Base-by-base conservation (phyloP, 371 early-diverging fungal species). In the Saksenaea vasiformis region DNA sequence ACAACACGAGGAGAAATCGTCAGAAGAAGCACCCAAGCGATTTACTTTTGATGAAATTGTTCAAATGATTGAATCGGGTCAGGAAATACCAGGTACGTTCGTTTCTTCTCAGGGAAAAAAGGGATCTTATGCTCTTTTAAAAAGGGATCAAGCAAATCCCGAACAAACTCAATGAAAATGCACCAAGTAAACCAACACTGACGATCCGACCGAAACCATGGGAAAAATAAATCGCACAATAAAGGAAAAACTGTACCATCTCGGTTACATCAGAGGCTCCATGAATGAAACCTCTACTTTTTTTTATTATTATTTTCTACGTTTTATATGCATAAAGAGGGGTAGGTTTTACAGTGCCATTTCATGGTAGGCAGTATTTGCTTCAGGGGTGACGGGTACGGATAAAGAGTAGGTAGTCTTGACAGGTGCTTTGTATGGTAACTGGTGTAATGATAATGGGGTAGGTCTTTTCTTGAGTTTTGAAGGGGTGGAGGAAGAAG, bases 61-160 rank as follows among this genome's bases (percentile, higher is more conserved):
- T 36, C 80, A 82, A 47, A 75, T 81, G 69, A 83, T 85, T 57
- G 77, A 78, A n/a, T 70, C 70, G 0, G 83, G 82, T 19, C 67
- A 78, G 64, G 78, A 77, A 34, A 79, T 85, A 36, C 85, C 85
- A 76, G 85, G 85, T 80, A 67, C 54, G 56, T 39, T n/a, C n/a
- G n/a, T n/a, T n/a, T n/a, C n/a, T n/a, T n/a, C n/a, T n/a, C n/a
- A n/a, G n/a, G n/a, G n/a, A n/a, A n/a, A n/a, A n/a, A n/a, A n/a
- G n/a, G n/a, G n/a, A n/a, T n/a, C 31, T 51, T 9, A 15, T 24
- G 38, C 19, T 47, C 22, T n/a, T 37, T 24, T n/a, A 9, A 35
- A 37, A 72, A 81, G 84, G 70, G 44, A 85, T 85, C 31, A 77
- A 76, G n/a, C 77, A 80, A 58, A 85, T 85, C 43, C 85, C 85